Conservation (phyloP, 805 yeast species). For the Blastobotrys mokoenaii region DNA sequence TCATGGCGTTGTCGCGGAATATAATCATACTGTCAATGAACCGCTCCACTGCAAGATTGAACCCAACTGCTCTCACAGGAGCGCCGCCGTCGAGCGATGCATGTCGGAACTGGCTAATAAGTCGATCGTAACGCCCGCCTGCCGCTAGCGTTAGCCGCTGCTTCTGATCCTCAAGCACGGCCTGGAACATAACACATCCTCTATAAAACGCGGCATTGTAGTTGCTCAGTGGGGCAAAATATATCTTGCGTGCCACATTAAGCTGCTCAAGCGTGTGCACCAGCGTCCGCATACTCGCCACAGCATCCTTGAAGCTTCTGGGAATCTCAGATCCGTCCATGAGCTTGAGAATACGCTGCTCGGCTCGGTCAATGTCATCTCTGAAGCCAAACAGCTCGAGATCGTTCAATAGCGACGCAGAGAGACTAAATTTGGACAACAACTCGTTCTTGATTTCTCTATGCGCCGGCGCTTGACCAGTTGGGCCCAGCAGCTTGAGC, state of each 20-base stretch:
- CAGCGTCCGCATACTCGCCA: conserved; percentile 55
- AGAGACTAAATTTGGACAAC: conserved; percentile 60
- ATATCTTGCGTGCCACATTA: conserved; percentile 50
- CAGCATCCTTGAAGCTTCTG: conserved; percentile 50
- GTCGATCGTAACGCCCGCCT: conserved; percentile 86
- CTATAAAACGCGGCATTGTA: conserved; percentile 73
- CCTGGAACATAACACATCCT: conserved; percentile 84
- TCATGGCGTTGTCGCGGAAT: conserved; percentile 17
- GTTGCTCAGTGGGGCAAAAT: conserved; percentile 74
- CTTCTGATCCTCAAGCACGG: conserved; percentile 49
- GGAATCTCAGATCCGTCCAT: conserved; percentile 69
- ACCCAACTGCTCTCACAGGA: conserved; percentile 68
- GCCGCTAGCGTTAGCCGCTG: conserved; percentile 52
- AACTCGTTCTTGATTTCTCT: conserved; percentile 50
- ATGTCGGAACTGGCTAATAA: conserved; percentile 60
- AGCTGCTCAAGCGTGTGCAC: conserved; percentile 44
- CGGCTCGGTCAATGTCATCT: conserved; percentile 56
- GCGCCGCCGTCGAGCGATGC: conserved; percentile 34
- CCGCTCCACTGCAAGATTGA: conserved; percentile 70
- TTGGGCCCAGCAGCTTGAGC: conserved; percentile 62
- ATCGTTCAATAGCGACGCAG: conserved; percentile 77
- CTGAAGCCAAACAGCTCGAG: conserved; percentile 72
- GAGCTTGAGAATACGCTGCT: conserved; percentile 51
- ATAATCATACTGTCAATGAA: conserved; percentile 42
- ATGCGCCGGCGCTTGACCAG: conserved; percentile 59